phyloP scores from a whole-genome alignment of 306 rosid genomes.

The Cicer chorassanicum region DNA sequence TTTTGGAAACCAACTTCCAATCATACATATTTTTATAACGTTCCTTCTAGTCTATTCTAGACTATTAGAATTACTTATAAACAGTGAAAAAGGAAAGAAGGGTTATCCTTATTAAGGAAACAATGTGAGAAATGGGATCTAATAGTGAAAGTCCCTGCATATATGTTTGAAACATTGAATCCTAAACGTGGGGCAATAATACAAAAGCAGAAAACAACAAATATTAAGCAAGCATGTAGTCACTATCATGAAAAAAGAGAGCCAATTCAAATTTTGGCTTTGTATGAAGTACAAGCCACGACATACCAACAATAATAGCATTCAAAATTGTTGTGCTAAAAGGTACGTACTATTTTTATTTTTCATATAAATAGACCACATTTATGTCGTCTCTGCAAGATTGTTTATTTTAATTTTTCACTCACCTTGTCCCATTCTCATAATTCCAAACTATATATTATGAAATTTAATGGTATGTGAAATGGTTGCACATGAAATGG shows the following conservation, averaged over 20 bases:
- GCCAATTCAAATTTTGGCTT: constrained; percentile 25
- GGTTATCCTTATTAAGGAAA: too few relatives aligned
- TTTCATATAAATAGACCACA: constrained; percentile 20
- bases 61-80: too few relatives aligned
- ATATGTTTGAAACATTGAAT: too few relatives aligned
- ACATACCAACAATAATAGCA: constrained; percentile 24
- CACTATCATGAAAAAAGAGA: constrained; percentile 8
- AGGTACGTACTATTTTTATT: constrained; percentile 24
- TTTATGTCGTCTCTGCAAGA: constrained; percentile 16
- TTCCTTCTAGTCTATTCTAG: too few relatives aligned
- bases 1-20: too few relatives aligned
- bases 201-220: too few relatives aligned
- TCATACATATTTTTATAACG: too few relatives aligned
- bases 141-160: too few relatives aligned
- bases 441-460: background rate
- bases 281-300: constrained; percentile 13
- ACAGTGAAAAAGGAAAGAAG: too few relatives aligned
- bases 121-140: too few relatives aligned
- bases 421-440: constrained; percentile 23
- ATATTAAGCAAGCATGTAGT: background rate
- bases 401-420: background rate
- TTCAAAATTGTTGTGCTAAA: constrained; percentile 39
- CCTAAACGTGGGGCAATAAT: too few relatives aligned
- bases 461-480: constrained; percentile 5
- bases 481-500: constrained; percentile 20